A percentile compares a stretch with the other conserved stretches of the same genome.
Evolutionary conservation across 768 basidiomycete genomes (phyloP).

Genomic region (Suillus ampliporus): DNA sequence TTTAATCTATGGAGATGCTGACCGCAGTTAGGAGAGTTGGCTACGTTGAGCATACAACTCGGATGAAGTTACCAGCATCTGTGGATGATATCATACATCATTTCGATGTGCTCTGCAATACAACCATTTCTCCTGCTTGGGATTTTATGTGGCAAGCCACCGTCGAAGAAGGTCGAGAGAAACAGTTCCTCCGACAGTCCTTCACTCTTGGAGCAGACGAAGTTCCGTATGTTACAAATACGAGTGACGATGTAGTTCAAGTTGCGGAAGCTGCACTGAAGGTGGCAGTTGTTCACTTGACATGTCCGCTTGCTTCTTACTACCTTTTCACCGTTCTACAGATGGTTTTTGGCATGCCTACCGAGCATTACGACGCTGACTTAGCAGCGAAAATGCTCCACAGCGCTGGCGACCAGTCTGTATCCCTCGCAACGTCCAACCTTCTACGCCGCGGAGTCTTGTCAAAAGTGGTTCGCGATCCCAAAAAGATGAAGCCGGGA

Average conservation of each 20-base stretch:
- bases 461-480: conserved; percentile 68
- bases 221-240: conserved; percentile 12
- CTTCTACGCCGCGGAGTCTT: conserved; percentile 70
- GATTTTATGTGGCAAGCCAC: conserved; percentile 77
- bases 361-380: conserved; percentile 70
- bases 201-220: conserved; percentile 53
- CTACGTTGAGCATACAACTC: conserved; percentile 52
- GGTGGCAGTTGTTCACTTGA: conserved; percentile 42
- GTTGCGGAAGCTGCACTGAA: conserved; percentile 76
- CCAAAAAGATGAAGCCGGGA: conserved; percentile 68
- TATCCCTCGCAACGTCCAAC: conserved; percentile 60
- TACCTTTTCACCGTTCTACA: conserved; percentile 33
- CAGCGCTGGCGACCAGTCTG: conserved; percentile 57
- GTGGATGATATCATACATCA: conserved; percentile 48
- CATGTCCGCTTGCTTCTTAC: background rate
- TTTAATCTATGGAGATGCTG: conserved; percentile 14
- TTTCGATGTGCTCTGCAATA: conserved; percentile 59
- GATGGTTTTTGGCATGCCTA: conserved; percentile 81
- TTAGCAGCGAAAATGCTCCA: conserved; percentile 61
- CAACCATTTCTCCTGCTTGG: conserved; percentile 52
- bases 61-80: conserved; percentile 46
- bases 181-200: conserved; percentile 61
- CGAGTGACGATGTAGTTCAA: conserved; percentile 44
- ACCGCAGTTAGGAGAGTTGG: conserved; percentile 61
- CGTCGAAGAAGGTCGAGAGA: conserved; percentile 80